A percentile compares a stretch with the other conserved stretches of the same genome.
These are phyloP conservation scores for Melanomma pulvis-pyrius DNA, from an alignment of 495 filamentous ascomycete species.

Conservation along the genomic window DNA sequence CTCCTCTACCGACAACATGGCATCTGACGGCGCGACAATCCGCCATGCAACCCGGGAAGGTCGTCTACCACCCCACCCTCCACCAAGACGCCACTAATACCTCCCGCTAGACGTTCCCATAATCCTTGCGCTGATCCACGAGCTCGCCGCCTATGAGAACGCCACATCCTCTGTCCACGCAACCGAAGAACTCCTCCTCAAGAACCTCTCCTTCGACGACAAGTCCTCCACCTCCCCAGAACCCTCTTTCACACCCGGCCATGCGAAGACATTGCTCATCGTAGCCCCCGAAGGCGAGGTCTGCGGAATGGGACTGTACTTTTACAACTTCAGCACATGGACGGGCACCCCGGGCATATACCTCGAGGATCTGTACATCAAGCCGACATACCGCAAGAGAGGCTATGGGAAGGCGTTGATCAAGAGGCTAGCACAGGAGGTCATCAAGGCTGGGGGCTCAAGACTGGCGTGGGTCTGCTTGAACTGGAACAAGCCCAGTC, in stretches of 20 bases:
- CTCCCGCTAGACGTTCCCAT: slow-evolving; percentile 70
- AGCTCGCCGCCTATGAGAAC: slow-evolving; percentile 85
- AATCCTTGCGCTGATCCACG: slow-evolving; percentile 82
- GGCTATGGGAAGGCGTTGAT: slow-evolving; percentile 82
- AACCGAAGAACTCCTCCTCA: slow-evolving; percentile 69
- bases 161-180: slow-evolving; percentile 75
- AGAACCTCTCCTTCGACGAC: slow-evolving; percentile 75
- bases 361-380: slow-evolving; percentile 90
- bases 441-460: slow-evolving; percentile 68
- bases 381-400: slow-evolving; percentile 65
- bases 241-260: slow-evolving; percentile 42
- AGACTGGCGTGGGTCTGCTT: slow-evolving; percentile 93
- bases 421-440: slow-evolving; percentile 73
- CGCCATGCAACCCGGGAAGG: slow-evolving; percentile 40
- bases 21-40: slow-evolving; percentile 32
- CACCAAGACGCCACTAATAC: slow-evolving; percentile 15
- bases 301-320: slow-evolving; percentile 68
- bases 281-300: slow-evolving; percentile 39
- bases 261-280: slow-evolving; percentile 48
- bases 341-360: slow-evolving; percentile 83
- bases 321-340: slow-evolving; percentile 84
- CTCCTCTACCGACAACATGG: slow-evolving; percentile 12
- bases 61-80: neutral
- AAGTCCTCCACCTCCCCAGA: neutral
- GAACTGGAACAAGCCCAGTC: slow-evolving; percentile 86